These are phyloP conservation scores for Anethum foeniculum DNA, from an alignment of 140 eudicot species.

Conservation along the genomic window DNA sequence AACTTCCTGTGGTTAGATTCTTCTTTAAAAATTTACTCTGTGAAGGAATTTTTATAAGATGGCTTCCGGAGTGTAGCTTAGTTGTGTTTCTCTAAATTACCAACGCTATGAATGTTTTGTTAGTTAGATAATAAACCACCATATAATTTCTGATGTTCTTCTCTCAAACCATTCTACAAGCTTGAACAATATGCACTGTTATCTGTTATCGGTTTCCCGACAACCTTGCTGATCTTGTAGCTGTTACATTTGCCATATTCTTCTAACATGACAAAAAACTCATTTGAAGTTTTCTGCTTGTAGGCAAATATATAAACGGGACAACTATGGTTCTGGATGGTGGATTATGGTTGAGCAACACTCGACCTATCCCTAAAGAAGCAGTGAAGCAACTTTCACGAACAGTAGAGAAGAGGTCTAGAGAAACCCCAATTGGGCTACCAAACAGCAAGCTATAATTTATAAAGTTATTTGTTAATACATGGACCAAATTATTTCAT, in stretches of 20 bases:
- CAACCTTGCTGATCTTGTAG: background rate
- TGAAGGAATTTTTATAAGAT: background rate
- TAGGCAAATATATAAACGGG: slow-evolving; percentile 88
- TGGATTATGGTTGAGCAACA: slow-evolving; percentile 81
- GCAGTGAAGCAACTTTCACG: slow-evolving; percentile 76
- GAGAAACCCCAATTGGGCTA: slow-evolving; percentile 56
- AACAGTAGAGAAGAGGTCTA: slow-evolving; percentile 57
- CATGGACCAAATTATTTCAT: background rate
- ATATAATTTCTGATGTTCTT: background rate
- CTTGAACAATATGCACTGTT: background rate
- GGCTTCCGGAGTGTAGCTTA: background rate
- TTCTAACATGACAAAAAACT: background rate
- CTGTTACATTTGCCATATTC: background rate
- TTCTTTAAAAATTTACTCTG: background rate
- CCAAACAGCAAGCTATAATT: slow-evolving; percentile 71
- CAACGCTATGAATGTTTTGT: background rate
- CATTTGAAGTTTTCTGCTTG: background rate
- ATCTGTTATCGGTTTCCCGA: background rate
- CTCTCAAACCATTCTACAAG: background rate
- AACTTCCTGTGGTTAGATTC: background rate
- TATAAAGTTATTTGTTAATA: background rate
- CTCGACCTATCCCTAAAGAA: slow-evolving; percentile 72
- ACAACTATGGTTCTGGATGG: slow-evolving; percentile 63
- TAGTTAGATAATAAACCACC: background rate
- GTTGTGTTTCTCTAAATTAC: background rate